A percentile compares a stretch with the other conserved stretches of the same genome.
Conservation (phyloP, 306 rosid species). For the Ceratonia siliqua region DNA sequence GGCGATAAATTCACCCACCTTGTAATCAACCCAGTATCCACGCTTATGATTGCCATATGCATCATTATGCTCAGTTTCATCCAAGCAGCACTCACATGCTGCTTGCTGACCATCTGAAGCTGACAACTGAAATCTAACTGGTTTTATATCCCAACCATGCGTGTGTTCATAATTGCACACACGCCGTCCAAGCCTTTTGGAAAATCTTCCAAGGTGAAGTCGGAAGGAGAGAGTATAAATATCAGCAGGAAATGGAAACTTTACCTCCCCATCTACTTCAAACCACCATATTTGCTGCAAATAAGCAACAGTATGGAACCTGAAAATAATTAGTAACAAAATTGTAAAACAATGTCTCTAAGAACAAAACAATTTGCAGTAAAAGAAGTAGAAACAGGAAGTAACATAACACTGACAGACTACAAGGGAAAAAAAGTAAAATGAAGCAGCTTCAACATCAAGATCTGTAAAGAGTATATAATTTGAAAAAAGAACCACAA, state of each 20-base stretch:
- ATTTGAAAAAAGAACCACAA: slow-evolving; percentile 11
- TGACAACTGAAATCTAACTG: slow-evolving; percentile 70
- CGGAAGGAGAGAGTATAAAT: slow-evolving; percentile 76
- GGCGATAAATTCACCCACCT: slow-evolving; percentile 66
- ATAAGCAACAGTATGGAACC: slow-evolving; percentile 72
- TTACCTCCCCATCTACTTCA: slow-evolving; percentile 72
- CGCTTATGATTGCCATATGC: slow-evolving; percentile 55
- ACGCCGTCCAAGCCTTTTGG: slow-evolving; percentile 82
- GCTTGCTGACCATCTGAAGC: slow-evolving; percentile 62
- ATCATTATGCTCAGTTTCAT: slow-evolving; percentile 44
- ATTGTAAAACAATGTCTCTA: neutral
- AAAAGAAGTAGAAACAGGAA: neutral
- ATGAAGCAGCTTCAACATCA: neutral
- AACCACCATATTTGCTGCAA: slow-evolving; percentile 99
- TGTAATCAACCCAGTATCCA: slow-evolving; percentile 71
- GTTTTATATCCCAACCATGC: slow-evolving; percentile 91
- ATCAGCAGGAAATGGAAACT: slow-evolving; percentile 70
- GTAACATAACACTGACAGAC: neutral
- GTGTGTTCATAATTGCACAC: slow-evolving; percentile 80
- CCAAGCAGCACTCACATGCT: slow-evolving; percentile 54
- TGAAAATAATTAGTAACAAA: slow-evolving; percentile 39
- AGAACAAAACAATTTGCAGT: neutral
- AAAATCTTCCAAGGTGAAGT: slow-evolving; percentile 84
- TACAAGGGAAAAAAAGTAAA: neutral
- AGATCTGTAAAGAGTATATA: neutral